These are phyloP conservation scores for Rhizophora mangle DNA, from an alignment of 345 rosid genomes.

Conservation along the genomic window DNA sequence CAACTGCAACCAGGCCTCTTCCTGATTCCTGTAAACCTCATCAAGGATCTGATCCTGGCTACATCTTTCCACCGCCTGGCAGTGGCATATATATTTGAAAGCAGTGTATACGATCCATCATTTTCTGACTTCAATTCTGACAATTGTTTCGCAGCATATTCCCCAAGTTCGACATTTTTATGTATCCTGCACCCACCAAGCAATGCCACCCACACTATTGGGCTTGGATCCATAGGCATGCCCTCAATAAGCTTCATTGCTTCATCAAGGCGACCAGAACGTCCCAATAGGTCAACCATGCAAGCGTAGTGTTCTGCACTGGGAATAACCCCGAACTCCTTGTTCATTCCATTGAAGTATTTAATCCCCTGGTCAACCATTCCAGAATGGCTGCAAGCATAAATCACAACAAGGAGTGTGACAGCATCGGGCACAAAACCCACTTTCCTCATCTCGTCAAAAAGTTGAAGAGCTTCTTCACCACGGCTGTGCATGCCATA, in stretches of 20 bases:
- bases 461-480: conserved; percentile 54
- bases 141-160: conserved; percentile 53
- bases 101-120: conserved; percentile 72
- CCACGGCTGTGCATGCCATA: conserved; percentile 89
- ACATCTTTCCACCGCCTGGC: conserved; percentile 87
- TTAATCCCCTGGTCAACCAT: conserved; percentile 68
- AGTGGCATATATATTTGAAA: conserved; percentile 79
- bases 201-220: conserved; percentile 67
- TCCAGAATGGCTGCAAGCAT: conserved; percentile 91
- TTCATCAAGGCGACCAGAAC: conserved; percentile 61
- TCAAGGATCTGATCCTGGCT: conserved; percentile 59
- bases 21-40: conserved; percentile 59
- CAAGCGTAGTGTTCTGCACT: conserved; percentile 77
- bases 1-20: conserved; percentile 93
- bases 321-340: conserved; percentile 51
- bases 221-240: conserved; percentile 73
- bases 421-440: conserved; percentile 62
- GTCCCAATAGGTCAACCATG: conserved; percentile 79
- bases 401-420: conserved; percentile 68
- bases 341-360: conserved; percentile 52
- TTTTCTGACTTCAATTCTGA: conserved; percentile 49
- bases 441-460: conserved; percentile 51
- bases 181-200: conserved; percentile 77
- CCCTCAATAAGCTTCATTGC: conserved; percentile 55
- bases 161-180: conserved; percentile 74